A percentile compares a stretch with the other conserved stretches of the same genome.
These are phyloP conservation scores for Rubia peregrina DNA, from an alignment of 305 asterid species.

Conservation along the genomic window DNA sequence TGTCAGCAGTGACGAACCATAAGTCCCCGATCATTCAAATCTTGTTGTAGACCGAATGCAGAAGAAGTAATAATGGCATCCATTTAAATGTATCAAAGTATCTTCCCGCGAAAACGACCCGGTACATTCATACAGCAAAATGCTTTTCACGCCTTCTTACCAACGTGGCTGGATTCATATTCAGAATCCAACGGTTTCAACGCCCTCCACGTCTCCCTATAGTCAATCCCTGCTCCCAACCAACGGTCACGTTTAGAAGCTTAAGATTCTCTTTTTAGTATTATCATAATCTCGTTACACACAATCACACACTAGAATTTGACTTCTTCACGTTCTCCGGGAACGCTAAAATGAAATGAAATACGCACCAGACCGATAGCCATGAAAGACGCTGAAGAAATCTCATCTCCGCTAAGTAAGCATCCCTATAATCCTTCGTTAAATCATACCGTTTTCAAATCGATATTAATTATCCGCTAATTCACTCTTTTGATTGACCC, in stretches of 20 bases:
- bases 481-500: neutral
- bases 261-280: neutral
- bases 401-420: slow-evolving; percentile 66
- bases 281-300: neutral
- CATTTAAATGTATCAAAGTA: neutral
- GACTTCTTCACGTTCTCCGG: neutral
- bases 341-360: neutral
- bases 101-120: slow-evolving; percentile 10
- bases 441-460: neutral
- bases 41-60: neutral
- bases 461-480: neutral
- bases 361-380: neutral
- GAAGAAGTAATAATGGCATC: neutral
- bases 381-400: slow-evolving; percentile 28
- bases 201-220: neutral
- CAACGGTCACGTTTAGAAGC: slow-evolving; percentile 2
- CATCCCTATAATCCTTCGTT: neutral
- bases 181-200: neutral
- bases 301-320: neutral
- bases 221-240: neutral
- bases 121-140: neutral
- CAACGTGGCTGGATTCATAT: neutral
- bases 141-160: neutral
- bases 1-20: slow-evolving; percentile 4
- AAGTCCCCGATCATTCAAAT: neutral